Conservation (phyloP, 805 yeast species). For the Myxozyma sirexii region DNA sequence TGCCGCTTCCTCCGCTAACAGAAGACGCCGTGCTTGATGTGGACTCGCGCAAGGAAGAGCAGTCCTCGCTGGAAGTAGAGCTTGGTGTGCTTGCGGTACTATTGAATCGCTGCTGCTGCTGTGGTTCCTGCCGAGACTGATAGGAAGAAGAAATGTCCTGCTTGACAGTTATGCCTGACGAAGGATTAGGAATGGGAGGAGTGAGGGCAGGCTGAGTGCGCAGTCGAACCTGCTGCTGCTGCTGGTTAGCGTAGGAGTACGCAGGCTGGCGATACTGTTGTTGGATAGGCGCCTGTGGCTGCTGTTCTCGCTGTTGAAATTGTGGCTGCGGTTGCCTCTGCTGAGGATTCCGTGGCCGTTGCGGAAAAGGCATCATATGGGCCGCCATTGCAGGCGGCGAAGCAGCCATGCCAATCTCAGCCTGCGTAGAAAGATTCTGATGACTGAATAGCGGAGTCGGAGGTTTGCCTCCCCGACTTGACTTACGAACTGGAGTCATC, state of each 20-base stretch:
- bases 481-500: background rate
- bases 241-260: background rate
- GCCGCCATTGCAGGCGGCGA: background rate
- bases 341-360: background rate
- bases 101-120: background rate
- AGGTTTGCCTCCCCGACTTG: background rate
- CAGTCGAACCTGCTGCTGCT: background rate
- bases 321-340: background rate
- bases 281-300: background rate
- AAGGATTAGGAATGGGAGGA: background rate
- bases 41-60: background rate
- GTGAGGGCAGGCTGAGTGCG: background rate
- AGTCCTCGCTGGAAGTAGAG: background rate
- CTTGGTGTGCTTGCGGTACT: conserved; percentile 5
- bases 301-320: background rate
- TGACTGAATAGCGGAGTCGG: background rate
- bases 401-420: background rate
- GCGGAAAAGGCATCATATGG: background rate
- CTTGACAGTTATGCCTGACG: background rate
- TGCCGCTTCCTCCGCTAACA: background rate
- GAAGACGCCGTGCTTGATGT: conserved; percentile 2
- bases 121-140: background rate
- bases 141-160: background rate
- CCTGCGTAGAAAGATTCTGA: background rate
- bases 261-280: no score